Base-by-base conservation (phyloP, 768 basidiomycete species). In the Amanita inopinata region DNA sequence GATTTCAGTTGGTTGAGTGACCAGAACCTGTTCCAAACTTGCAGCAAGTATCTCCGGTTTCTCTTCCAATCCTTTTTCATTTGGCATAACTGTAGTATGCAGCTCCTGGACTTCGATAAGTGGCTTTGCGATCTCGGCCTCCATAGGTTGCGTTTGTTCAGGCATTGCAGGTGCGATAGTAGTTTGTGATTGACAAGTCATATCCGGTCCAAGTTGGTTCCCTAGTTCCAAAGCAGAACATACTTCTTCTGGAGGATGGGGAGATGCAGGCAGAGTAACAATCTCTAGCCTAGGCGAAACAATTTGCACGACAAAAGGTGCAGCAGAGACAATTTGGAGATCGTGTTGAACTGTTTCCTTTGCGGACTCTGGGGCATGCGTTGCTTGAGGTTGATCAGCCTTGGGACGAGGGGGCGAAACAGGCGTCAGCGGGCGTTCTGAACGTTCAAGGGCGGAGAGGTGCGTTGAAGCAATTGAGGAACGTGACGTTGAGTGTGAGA, bases 381-480 rank as follows among this genome's bases (percentile, higher is more conserved):
- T 34, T 34, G 33, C 11, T 5, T 19, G 34, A 20, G 12, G 9
- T 14, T 31, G 30, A 3, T 45, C 36, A 19, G 48, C 46, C 43
- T 46, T 36, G 47, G 41, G 36, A 42, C 31, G 38, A 24, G 28
- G 32, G 7, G 41, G 36, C 6, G 47, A 43, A 30, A 35, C 9
- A 45, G 53, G 35, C 20, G 52, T n/a, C n/a, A n/a, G 14, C 1
- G 37, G 38, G 30, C 7, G 38, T 39, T 27, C 30, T 39, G 59
- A 52, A 33, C 60, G 57, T 43, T 54, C 58, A 51, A 56, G 58
- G 46, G 66, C 62, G 49, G 73, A 74, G 40, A 55, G 60, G 31
- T 63, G 64, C 19, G 69, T 65, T 40, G 78, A 79, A n/a, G 70
- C 71, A 49, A 71, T 71, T 33, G 74, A 76, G 10, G 77, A 78